Base-by-base conservation (phyloP, 2,329 filamentous ascomycete species). In the Apiospora kogelbergensis region DNA sequence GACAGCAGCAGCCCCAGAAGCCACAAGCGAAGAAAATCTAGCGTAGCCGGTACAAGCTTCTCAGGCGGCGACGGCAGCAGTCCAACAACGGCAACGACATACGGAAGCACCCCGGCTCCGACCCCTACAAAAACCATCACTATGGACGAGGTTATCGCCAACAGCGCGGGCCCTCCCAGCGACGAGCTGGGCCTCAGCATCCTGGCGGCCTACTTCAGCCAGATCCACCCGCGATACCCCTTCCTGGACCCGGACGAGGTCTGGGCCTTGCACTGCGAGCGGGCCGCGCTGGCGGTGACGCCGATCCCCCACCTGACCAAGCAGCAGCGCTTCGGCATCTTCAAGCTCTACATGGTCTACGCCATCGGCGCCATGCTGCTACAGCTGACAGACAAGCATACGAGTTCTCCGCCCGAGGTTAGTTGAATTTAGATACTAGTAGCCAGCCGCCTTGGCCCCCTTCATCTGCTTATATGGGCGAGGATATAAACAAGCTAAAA, bases 301-400 rank as follows among this genome's bases (percentile, higher is more conserved):
- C 78, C 74, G 11, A 78, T 80, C 45, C 74, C 79, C 13, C 78
- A 84, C 68, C 78, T 78, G 41, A 74, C 74, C 11, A 71, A 71
- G 67, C 42, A 70, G 11, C 73, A 79, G 68, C 75, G 82, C 60
- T 85, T 83, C 72, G 82, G 82, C 0, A 78, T 85, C 13, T 86
- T 86, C 73, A 85, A 85, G 71, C 74, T 86, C 20, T 85, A 86
- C 70, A 79, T 86, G 77, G 81, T 84, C 0, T 87, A 85, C 75
- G 84, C 84, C 4, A 86, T 86, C 70, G 84, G 84, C 0, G 82
- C 84, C 17, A 84, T 83, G 17, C 78, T 84, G 71, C 78, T 86
- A 33, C 81, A 83, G 37, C 70, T 86, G 20, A 85, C 81, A 2
- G 83, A 85, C 71, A 81, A 81, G 60, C 81, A 81, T 65, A 81